A percentile compares a stretch with the other conserved stretches of the same genome.
phyloP scores from a whole-genome alignment of 441 rosid genomes.

The Erodium trifolium region DNA sequence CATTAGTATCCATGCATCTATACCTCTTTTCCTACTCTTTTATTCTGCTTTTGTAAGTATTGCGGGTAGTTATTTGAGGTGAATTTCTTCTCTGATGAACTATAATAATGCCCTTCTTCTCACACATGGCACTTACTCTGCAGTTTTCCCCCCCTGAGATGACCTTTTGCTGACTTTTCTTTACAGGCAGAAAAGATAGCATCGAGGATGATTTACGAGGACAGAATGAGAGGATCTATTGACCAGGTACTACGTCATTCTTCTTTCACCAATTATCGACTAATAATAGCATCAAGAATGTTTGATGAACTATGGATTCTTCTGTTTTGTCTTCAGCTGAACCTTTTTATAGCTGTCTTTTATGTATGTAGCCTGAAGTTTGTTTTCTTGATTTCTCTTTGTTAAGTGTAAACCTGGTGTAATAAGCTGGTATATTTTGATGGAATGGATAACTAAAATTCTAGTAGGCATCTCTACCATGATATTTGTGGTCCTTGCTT shows the following conservation, averaged over 20 bases:
- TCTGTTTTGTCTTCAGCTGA: neutral
- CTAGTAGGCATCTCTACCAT: neutral
- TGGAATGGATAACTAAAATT: neutral
- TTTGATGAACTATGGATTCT: neutral
- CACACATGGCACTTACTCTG: neutral
- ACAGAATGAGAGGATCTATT: constrained; percentile 96
- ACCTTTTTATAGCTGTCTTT: neutral
- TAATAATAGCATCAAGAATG: neutral
- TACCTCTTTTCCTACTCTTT: too few species aligned
- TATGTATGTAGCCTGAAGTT: neutral
- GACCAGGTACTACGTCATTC: constrained; percentile 58
- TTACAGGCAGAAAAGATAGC: constrained; percentile 97
- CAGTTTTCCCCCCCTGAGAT: constrained; percentile 1
- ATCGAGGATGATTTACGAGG: constrained; percentile 91
- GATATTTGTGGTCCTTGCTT: neutral
- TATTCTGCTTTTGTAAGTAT: too few species aligned
- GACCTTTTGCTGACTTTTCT: constrained; percentile 10
- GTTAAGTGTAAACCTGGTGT: neutral
- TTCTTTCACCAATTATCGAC: neutral
- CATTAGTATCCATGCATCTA: neutral
- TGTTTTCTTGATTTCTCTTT: neutral
- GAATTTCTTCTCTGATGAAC: too few species aligned
- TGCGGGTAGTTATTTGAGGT: too few species aligned
- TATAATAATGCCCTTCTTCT: neutral
- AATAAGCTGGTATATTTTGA: neutral